Base-by-base conservation (phyloP, 2,329 filamentous ascomycete species). In the Trichoderma sp. region DNA sequence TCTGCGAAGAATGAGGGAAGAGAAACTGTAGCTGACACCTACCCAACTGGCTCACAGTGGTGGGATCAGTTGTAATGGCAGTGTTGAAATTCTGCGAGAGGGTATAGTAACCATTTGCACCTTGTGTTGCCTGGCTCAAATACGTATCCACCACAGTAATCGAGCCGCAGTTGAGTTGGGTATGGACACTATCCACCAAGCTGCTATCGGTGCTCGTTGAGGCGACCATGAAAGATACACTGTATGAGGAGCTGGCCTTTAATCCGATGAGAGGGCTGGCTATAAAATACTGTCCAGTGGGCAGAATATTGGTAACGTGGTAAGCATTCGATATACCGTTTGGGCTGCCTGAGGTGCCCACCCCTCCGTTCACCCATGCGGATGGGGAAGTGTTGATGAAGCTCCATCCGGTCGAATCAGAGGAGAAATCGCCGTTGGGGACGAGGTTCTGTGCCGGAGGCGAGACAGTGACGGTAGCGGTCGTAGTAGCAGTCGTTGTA, bases 371-470 rank as follows among this genome's bases (percentile, higher is more conserved):
- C 4, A 51, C 14, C 70, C 60, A 71, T n/a, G 68, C 15, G 6
- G 14, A 1, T 30, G 66, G 36, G 1, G 7, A 6, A 3, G 5
- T n/a, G 15, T 43, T 43, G 15, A 43, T 43, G 15, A 43, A 1
- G 39, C 4, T 30, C 70, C 62, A 71, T 28, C 51, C 32, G n/a
- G 15, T 26, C 28, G 30, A 15, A 4, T 7, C 51, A 30, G 51
- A 71, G 7, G 70, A 60, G 39, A 71, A 71, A 24, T 66, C 70
- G 28, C 70, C 62, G 39, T 71, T 60, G 11, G 62, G 53, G 53
- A 71, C 30, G 56, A 71, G n/a, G 28, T 71, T 71, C 12, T 18
- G 7, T 21, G 58, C 60, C 3, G 58, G 6, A 26, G 60, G 47
- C 5, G 36, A 26, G n/a, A 39, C 39, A 1, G 69, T 58, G 47